A percentile compares a stretch with the other conserved stretches of the same genome.
These are phyloP conservation scores for Sextonia rubra DNA, from an alignment of 164 flowering plant genomes.

Conservation along the genomic window DNA sequence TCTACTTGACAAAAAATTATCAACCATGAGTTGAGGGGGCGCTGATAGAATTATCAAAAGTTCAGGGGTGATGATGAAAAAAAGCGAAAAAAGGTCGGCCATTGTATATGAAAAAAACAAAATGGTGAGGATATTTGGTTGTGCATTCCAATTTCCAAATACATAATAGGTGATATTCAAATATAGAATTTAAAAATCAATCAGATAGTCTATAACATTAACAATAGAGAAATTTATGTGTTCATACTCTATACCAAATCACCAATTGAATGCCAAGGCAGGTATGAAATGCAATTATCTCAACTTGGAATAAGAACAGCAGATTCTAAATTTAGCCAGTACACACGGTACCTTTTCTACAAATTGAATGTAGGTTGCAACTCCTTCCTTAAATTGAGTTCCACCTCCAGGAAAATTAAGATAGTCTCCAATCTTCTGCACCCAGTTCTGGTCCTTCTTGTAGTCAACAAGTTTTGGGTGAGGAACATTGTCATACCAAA, in stretches of 20 bases:
- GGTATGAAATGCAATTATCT: neutral
- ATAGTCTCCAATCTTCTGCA: slow-evolving; percentile 54
- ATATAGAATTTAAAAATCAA: too few relatives aligned
- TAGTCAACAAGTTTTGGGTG: slow-evolving; percentile 92
- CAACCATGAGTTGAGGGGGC: too few relatives aligned
- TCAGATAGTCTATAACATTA: too few relatives aligned
- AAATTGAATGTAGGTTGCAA: slow-evolving; percentile 46
- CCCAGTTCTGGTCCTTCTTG: slow-evolving; percentile 95
- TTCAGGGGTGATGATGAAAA: too few relatives aligned
- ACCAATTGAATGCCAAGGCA: neutral
- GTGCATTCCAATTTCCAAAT: too few relatives aligned
- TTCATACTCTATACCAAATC: neutral
- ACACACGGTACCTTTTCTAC: slow-evolving; percentile 52
- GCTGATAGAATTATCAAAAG: too few relatives aligned
- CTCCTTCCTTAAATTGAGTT: slow-evolving; percentile 90
- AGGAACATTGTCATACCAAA: slow-evolving; percentile 94
- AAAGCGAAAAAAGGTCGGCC: too few relatives aligned
- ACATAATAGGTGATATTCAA: too few relatives aligned
- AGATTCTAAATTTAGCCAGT: neutral
- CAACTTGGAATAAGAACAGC: neutral
- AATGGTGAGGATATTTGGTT: too few relatives aligned
- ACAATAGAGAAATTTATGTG: neutral
- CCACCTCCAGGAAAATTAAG: slow-evolving; percentile 95
- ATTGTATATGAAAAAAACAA: too few relatives aligned
- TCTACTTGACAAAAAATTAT: too few relatives aligned